Evolutionary conservation across 345 rosid species (phyloP).

Genomic region (Eucalyptus guilfoylei): DNA sequence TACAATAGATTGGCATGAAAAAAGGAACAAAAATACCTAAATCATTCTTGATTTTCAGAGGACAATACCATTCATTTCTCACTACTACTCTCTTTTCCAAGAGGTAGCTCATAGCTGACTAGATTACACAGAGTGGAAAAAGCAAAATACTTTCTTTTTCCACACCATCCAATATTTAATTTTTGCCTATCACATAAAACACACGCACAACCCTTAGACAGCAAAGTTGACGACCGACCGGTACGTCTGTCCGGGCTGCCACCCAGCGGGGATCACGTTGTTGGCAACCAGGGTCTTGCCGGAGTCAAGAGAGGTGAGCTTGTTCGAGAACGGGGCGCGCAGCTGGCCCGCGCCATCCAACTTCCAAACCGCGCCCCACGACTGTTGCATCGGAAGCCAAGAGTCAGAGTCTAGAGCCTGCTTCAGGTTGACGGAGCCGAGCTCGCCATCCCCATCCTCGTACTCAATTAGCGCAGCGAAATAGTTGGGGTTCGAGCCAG

Average conservation of each 20-base stretch:
- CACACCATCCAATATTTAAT: not conserved
- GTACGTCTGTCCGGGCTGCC: slow-evolving; percentile 44
- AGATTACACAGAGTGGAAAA: not conserved
- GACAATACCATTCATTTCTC: not conserved
- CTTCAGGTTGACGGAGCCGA: slow-evolving; percentile 29
- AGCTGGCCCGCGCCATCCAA: slow-evolving; percentile 24
- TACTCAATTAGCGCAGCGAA: slow-evolving; percentile 39
- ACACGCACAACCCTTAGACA: not conserved
- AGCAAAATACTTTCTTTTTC: not conserved
- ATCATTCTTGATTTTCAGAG: not conserved
- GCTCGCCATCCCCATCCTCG: slow-evolving; percentile 46
- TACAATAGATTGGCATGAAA: not conserved
- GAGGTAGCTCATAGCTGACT: not conserved
- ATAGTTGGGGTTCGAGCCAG: slow-evolving; percentile 40
- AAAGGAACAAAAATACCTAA: not conserved
- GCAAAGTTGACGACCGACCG: slow-evolving; percentile 33
- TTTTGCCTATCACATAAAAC: too few species aligned
- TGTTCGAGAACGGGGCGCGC: slow-evolving; percentile 37
- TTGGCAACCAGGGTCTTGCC: slow-evolving; percentile 19
- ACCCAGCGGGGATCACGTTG: slow-evolving; percentile 41
- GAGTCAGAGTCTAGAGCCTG: slow-evolving; percentile 22
- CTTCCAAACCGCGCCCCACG: slow-evolving; percentile 66
- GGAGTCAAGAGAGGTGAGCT: slow-evolving; percentile 24
- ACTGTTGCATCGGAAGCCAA: slow-evolving; percentile 44
- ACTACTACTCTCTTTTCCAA: not conserved